Evolutionary conservation across 495 filamentous ascomycete genomes (phyloP).

Genomic region (Podospora pseudocomata): DNA sequence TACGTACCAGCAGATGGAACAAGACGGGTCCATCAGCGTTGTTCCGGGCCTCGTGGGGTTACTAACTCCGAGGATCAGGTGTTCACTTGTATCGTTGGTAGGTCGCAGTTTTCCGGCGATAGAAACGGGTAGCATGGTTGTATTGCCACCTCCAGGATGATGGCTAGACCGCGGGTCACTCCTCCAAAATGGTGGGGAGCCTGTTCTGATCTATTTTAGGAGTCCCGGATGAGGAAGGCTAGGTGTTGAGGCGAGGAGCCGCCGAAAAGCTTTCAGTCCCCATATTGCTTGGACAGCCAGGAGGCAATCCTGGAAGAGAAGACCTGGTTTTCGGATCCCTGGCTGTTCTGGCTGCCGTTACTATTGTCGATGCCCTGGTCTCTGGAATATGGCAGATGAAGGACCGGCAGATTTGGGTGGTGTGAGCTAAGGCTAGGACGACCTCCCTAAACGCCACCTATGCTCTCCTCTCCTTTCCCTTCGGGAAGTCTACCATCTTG

Average conservation of each 20-base stretch:
- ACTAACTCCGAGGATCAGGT: neutral
- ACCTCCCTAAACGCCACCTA: neutral
- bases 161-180: neutral
- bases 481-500: no score
- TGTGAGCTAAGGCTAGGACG: neutral
- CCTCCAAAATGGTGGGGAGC: neutral
- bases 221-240: neutral
- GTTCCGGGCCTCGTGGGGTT: neutral
- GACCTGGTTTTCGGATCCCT: neutral
- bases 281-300: neutral
- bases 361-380: neutral
- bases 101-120: neutral
- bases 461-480: neutral
- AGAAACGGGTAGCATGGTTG: neutral
- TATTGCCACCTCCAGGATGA: neutral
- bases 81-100: neutral
- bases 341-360: neutral
- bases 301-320: neutral
- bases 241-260: neutral
- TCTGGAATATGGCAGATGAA: neutral
- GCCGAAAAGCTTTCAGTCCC: neutral
- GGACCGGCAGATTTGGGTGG: neutral
- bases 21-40: neutral
- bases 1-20: neutral
- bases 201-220: neutral